Evolutionary conservation across 257 asterid species (phyloP), one percentile per base, ranked within the genome.

Genomic region (Gardenia jasminoides): DNA sequence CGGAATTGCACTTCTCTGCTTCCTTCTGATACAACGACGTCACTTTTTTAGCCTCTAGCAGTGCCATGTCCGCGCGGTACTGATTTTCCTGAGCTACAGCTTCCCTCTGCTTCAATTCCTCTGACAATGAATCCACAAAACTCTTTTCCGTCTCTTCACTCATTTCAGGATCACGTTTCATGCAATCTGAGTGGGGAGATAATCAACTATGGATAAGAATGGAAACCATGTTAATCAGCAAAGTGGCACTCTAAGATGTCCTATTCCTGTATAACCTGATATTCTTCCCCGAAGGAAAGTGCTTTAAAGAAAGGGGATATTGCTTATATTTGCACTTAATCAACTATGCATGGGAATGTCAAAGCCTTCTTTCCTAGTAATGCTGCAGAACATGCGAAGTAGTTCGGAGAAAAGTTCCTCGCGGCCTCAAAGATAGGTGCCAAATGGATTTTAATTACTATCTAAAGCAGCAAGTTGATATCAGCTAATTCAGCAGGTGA

Each of bases 1-100:
- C 98, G 3, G 96, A 91, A 75, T 91, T 94, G 83, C 98, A 94
- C 86, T 94, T 94, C 83, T 92, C 97, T 39, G 98, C 97, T 74
- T 94, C 97, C 85, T 94, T 94, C 89, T 92, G 97, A 85, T 87
- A 94, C 79, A 92, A 97, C 76, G 97, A 92, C 1, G 97, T 90
- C 91, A 94, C 78, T 86, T 90, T 94, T 83, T 94, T 92, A 3
- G 97, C 97, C 86, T 94, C 98, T 4, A 94, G 96, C 75, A 94
- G 84, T 74, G 92, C 93, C 88, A 88, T 87, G 77, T 94, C 98
- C 11, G 94, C 97, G 50, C 86, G 96, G 83, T 86, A 94, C 82
- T 90, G 96, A 74, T 86, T 89, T 79, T 91, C 97, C 83, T 80
- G 81, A 70, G 96, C 95, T 80, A 89, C 93, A 4, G 90, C 84